phyloP scores from a whole-genome alignment of 495 filamentous ascomycete genomes.

The Podospora sp. region DNA sequence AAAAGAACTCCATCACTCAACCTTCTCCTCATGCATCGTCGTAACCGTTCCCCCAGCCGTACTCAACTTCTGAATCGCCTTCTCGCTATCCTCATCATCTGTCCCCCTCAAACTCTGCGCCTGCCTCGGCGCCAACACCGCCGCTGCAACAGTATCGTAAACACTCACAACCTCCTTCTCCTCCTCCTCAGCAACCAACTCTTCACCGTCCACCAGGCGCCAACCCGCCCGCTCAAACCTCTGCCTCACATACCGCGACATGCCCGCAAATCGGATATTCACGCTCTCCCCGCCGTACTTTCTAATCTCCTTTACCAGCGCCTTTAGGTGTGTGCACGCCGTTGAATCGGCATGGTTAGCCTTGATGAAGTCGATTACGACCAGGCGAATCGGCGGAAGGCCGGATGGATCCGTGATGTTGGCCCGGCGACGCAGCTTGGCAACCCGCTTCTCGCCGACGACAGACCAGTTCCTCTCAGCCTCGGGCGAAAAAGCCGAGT shows the following conservation, averaged over 20 bases:
- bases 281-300: constrained; percentile 26
- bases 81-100: constrained; percentile 5
- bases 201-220: constrained; percentile 20
- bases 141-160: constrained; percentile 16
- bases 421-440: constrained; percentile 23
- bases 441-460: constrained; percentile 36
- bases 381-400: constrained; percentile 26
- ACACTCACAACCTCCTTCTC: constrained; percentile 15
- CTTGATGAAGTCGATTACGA: constrained; percentile 29
- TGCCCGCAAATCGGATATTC: constrained; percentile 27
- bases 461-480: constrained; percentile 52
- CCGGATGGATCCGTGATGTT: constrained; percentile 21
- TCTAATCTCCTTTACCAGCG: constrained; percentile 24
- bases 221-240: constrained; percentile 31
- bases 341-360: constrained; percentile 33
- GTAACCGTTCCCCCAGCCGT: neutral
- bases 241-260: constrained; percentile 27
- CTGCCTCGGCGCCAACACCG: constrained; percentile 14
- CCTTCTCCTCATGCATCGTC: neutral
- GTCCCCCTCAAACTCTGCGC: neutral
- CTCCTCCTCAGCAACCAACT: constrained; percentile 5
- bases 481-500: constrained; percentile 26
- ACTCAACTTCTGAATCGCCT: neutral
- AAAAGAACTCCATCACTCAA: neutral
- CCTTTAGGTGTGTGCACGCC: constrained; percentile 25